Percentiles rank a stretch among this genome's conserved stretches.
Conservation (phyloP, 805 yeast genomes). For the Yamadazyma endophytica region DNA sequence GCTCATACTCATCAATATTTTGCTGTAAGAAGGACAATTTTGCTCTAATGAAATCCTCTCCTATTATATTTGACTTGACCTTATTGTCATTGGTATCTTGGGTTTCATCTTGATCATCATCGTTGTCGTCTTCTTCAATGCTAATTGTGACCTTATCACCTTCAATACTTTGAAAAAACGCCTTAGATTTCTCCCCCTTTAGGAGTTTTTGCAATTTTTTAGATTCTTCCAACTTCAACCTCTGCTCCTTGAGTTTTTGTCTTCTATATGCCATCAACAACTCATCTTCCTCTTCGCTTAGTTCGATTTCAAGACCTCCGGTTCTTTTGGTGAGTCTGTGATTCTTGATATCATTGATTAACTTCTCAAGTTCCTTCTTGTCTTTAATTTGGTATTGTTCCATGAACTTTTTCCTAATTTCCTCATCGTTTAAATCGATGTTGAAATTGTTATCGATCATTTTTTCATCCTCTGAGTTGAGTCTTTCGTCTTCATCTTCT, state of each 20-base stretch:
- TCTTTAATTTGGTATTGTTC: constrained; percentile 62
- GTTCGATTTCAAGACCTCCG: constrained; percentile 54
- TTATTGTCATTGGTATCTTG: constrained; percentile 10
- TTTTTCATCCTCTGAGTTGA: constrained; percentile 71
- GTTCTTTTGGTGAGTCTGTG: constrained; percentile 62
- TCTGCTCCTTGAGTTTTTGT: constrained; percentile 43
- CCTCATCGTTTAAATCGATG: constrained; percentile 53
- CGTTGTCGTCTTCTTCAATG: constrained; percentile 19
- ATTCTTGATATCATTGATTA: constrained; percentile 66
- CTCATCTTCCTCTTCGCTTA: constrained; percentile 75
- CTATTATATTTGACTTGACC: constrained; percentile 30
- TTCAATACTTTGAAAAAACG: constrained; percentile 50
- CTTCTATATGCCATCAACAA: constrained; percentile 43
- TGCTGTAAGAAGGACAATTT: constrained; percentile 50
- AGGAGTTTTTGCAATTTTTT: constrained; percentile 41
- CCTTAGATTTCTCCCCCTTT: constrained; percentile 54
- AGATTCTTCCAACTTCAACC: constrained; percentile 44
- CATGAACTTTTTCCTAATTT: constrained; percentile 53
- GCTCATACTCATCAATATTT: constrained; percentile 27
- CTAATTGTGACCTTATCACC: constrained; percentile 14
- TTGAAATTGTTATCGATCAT: constrained; percentile 71
- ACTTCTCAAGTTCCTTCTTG: constrained; percentile 57
- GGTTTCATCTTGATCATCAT: constrained; percentile 14
- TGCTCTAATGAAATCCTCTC: constrained; percentile 53
- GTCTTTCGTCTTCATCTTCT: constrained; percentile 43